phyloP scores from a whole-genome alignment of 345 rosid genomes.

The Corchorus olitorius region DNA sequence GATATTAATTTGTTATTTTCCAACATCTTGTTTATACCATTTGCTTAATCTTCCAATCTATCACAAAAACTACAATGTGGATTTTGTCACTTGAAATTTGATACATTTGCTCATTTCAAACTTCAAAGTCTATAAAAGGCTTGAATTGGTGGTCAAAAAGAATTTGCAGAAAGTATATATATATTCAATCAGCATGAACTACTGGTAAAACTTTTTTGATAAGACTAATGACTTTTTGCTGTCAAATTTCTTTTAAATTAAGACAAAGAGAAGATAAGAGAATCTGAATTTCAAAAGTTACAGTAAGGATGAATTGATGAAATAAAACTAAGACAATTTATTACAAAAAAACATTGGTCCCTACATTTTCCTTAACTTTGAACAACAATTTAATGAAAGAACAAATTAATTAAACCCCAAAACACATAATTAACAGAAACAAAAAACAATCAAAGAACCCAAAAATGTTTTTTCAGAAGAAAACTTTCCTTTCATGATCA shows the following conservation, averaged over 20 bases:
- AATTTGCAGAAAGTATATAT: background rate
- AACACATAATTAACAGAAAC: background rate
- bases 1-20: too few relatives aligned
- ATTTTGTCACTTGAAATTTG: background rate
- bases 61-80: too few relatives aligned
- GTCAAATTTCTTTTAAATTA: background rate
- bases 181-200: background rate
- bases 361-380: too few relatives aligned
- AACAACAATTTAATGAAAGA: background rate
- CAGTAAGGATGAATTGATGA: background rate
- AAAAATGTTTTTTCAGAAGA: background rate
- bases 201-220: background rate
- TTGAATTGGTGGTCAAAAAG: background rate
- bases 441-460: background rate
- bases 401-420: conserved; percentile 23
- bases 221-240: background rate
- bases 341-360: too few relatives aligned
- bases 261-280: background rate
- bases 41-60: too few relatives aligned
- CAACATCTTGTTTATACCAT: too few relatives aligned
- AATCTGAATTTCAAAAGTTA: background rate
- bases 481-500: conserved; percentile 17
- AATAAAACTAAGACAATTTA: too few relatives aligned
- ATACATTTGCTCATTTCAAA: background rate
- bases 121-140: background rate